Evolutionary conservation across 179 eudicot species (phyloP), one percentile per base, ranked within the genome.

Genomic region (Sideroxylon spinosum): DNA sequence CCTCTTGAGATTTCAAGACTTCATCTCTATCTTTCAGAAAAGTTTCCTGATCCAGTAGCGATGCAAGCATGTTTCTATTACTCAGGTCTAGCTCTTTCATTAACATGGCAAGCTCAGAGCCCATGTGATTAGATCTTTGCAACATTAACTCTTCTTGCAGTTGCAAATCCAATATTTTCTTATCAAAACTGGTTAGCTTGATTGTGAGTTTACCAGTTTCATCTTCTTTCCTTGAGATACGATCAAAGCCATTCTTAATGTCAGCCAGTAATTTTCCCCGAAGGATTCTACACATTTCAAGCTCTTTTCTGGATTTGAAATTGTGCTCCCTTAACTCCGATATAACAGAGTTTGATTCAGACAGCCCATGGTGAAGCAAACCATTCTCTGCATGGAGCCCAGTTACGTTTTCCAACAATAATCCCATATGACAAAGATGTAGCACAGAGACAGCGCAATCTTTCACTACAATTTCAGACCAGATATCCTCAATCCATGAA

Each of bases 361-460:
- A 76, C 23, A 95, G 56, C 59, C 93, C 92, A 78, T 77, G 83
- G 70, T 85, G 82, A 79, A 93, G 95, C 56, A 89, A 87, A 72
- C 89, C 87, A 81, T 94, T 90, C 83, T 95, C 97, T 52, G 86
- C 90, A 85, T 95, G 88, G 75, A 89, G 73, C 56, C 91, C 91
- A 61, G 82, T 82, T 23, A 87, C 90, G 61, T 90, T 79, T 84
- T 93, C 95, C 76, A 90, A 81, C 71, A 95, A 79, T 74, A 85
- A 83, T 71, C 98, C 98, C 84, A 89, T 86, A 83, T 91, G 98
- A 81, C 98, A 91, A 62, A 86, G 90, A 81, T 90, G 95, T 68
- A 93, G 78, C 20, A 95, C 91, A 64, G 95, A 93, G 28, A 89
- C 67, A 78, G 95, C 91, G 82, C 85, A 89, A 78, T 93, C 98